Evolutionary conservation across 1,284 basidiomycete genomes (phyloP), one percentile per base, ranked within the genome.

Genomic region (Ganoderma meredithae): DNA sequence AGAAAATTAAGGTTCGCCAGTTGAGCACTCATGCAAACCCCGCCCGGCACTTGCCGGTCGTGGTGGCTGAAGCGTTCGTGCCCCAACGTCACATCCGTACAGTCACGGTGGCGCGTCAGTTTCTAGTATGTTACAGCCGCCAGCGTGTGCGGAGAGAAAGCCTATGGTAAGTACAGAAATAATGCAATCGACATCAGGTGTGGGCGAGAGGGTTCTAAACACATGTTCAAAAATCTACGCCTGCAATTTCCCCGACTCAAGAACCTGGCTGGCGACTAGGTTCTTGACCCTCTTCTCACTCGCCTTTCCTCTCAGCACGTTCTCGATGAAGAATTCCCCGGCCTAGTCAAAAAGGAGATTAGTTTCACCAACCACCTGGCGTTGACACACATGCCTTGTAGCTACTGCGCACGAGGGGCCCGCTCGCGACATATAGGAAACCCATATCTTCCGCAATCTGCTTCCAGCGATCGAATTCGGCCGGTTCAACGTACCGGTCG

Each of bases 341-440:
- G 95, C 95, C 94, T 95, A 68, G 1, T 19, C 65, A 41, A 12
- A 55, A 3, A 41, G 49, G 4, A 39, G 33, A 13, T 60, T 7
- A 56, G 62, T 36, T 4, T 19, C 13, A 22, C 2, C 7, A 2
- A 56, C n/a, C 40, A 63, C 25, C 22, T 4, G 6, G 19, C 13
- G 52, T 10, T 9, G 27, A 62, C 10, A 8, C 25, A 69, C 85
- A 69, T 73, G 92, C 97, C 91, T 99, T 99, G 82, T 99, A 99
- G 76, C 94, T 96, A 77, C 95, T 97, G 68, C 98, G 87, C 39
- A 99, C 97, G 31, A 99, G 84, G 9, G 98, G 98, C 0, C 98
- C 98, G 77, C 94, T 96, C 2, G 98, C 98, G 44, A 99, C 97
- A 76, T 99, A 99, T 62, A 99, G 79, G 87, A 99, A 99, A 47